These are phyloP conservation scores for Alternaria triticina DNA, from an alignment of 2,329 filamentous ascomycete genomes.

Conservation along the genomic window DNA sequence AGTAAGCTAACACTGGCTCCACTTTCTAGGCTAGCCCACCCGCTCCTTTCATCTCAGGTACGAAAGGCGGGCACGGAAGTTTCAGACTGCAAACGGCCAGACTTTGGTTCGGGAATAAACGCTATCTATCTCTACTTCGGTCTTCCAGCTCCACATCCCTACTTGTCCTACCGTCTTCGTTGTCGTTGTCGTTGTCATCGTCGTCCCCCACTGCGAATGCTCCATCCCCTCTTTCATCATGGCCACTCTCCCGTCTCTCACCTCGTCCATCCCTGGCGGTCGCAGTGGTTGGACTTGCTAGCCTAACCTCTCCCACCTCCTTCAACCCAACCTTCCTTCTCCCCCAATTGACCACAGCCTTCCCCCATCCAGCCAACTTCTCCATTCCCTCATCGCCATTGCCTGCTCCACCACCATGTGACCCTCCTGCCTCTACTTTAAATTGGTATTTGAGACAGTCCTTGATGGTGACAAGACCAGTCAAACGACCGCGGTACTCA, in stretches of 20 bases:
- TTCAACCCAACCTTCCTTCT: slow-evolving; percentile 25
- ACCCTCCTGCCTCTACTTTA: slow-evolving; percentile 75
- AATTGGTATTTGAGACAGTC: slow-evolving; percentile 98
- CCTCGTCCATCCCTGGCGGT: neutral
- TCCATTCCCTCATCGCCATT: slow-evolving; percentile 41
- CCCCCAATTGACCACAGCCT: slow-evolving; percentile 23
- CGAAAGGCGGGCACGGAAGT: neutral
- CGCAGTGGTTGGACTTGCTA: slow-evolving; percentile 30
- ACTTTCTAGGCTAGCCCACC: slow-evolving; percentile 3
- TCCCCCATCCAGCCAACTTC: slow-evolving; percentile 31
- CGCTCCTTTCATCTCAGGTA: slow-evolving; percentile 5
- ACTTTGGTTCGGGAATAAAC: neutral
- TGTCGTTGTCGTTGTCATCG: slow-evolving; percentile 16
- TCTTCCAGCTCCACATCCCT: slow-evolving; percentile 9
- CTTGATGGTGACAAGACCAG: slow-evolving; percentile 91
- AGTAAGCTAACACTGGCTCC: slow-evolving; percentile 1
- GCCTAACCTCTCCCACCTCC: slow-evolving; percentile 31
- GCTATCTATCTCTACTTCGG: slow-evolving; percentile 22
- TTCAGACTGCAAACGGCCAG: neutral
- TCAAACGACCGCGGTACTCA: slow-evolving; percentile 83
- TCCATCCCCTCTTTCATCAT: neutral
- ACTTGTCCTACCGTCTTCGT: slow-evolving; percentile 1
- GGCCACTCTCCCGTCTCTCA: slow-evolving; percentile 4
- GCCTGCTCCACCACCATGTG: slow-evolving; percentile 6
- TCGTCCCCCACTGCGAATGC: slow-evolving; percentile 14